These are phyloP conservation scores for Xylaria sp. DNA, from an alignment of 2,329 filamentous ascomycete species.

Conservation along the genomic window DNA sequence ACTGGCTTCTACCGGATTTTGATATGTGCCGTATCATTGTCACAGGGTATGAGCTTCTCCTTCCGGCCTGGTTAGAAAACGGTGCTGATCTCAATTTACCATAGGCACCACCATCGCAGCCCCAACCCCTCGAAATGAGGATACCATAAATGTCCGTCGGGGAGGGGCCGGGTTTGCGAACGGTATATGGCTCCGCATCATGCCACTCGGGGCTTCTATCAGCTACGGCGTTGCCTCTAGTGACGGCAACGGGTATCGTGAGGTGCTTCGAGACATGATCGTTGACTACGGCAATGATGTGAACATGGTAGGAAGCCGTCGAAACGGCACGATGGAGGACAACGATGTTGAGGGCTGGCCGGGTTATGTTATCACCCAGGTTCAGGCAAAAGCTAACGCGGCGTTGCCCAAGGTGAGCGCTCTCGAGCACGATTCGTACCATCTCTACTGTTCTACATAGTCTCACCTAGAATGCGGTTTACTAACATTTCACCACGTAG, in stretches of 20 bases:
- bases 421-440: background rate
- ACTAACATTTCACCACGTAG: constrained; percentile 10
- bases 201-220: constrained; percentile 48
- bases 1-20: constrained; percentile 5
- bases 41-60: constrained; percentile 1
- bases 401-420: constrained; percentile 31
- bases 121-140: background rate
- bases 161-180: constrained; percentile 27
- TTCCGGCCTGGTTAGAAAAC: background rate
- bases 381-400: constrained; percentile 40
- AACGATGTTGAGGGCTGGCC: constrained; percentile 47
- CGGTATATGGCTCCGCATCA: constrained; percentile 40
- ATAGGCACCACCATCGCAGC: constrained; percentile 11
- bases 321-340: constrained; percentile 44
- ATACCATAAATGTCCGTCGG: background rate
- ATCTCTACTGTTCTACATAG: background rate
- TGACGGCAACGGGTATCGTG: constrained; percentile 46
- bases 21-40: constrained; percentile 10
- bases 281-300: constrained; percentile 39
- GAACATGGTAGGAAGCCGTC: constrained; percentile 47
- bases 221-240: constrained; percentile 43
- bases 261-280: constrained; percentile 44
- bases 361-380: constrained; percentile 43
- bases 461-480: background rate
- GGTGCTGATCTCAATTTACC: background rate